Conservation (phyloP, 331 rosid genomes). For the Quercus tomentella region DNA sequence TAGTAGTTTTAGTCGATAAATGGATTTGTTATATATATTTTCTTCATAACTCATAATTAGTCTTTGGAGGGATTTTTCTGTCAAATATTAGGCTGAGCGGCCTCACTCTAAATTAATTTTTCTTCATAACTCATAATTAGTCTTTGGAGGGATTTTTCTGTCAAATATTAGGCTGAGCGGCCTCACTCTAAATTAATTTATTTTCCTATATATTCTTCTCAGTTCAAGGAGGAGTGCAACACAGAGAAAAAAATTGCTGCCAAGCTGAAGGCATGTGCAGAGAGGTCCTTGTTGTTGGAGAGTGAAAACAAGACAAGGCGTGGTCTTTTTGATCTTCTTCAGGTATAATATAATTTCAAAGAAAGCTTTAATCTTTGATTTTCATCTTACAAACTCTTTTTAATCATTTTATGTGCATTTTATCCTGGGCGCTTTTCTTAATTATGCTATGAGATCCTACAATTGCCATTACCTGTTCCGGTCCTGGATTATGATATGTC, state of each 20-base stretch:
- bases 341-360: conserved; percentile 36
- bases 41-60: background rate
- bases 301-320: conserved; percentile 52
- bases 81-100: background rate
- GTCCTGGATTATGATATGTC: conserved; percentile 20
- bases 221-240: conserved; percentile 94
- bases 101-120: conserved; percentile 1
- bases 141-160: conserved; percentile 8
- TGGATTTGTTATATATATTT: background rate
- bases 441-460: background rate
- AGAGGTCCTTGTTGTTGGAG: conserved; percentile 48
- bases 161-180: background rate
- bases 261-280: conserved; percentile 68
- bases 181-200: conserved; percentile 2
- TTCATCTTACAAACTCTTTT: background rate
- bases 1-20: conserved; percentile 11
- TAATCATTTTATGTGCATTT: background rate
- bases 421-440: background rate
- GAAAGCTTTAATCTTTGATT: background rate
- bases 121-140: background rate
- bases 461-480: conserved; percentile 1
- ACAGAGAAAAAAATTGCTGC: conserved; percentile 81
- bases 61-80: conserved; percentile 8
- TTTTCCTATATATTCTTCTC: conserved; percentile 12
- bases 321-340: conserved; percentile 74